These are phyloP conservation scores for Boletales sp. DNA, from an alignment of 768 basidiomycete species.

Conservation along the genomic window DNA sequence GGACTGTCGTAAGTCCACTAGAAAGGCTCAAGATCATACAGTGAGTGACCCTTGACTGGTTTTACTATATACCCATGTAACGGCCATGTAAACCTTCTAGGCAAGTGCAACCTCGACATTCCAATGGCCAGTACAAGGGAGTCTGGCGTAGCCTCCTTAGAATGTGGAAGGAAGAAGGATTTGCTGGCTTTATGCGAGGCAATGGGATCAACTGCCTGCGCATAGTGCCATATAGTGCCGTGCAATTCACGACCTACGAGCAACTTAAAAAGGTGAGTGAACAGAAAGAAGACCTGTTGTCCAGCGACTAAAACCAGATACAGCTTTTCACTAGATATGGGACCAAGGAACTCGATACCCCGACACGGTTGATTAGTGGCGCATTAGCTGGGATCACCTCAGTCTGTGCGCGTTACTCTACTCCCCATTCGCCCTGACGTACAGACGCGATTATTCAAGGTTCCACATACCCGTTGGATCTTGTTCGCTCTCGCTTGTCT, in stretches of 20 bases:
- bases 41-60: conserved; percentile 44
- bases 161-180: conserved; percentile 91
- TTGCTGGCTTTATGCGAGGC: conserved; percentile 90
- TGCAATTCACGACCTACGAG: conserved; percentile 87
- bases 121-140: conserved; percentile 70
- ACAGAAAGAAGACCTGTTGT: background rate
- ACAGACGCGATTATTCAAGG: conserved; percentile 38
- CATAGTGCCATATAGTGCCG: conserved; percentile 91
- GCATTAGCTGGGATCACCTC: conserved; percentile 93
- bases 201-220: conserved; percentile 90
- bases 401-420: conserved; percentile 62
- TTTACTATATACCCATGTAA: conserved; percentile 1
- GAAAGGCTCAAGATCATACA: conserved; percentile 96
- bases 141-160: conserved; percentile 81
- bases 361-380: conserved; percentile 79
- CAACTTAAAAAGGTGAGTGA: conserved; percentile 75
- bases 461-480: conserved; percentile 89
- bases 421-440: conserved; percentile 6
- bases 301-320: conserved; percentile 26
- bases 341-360: conserved; percentile 79
- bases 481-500: conserved; percentile 87
- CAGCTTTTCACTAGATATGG: conserved; percentile 73
- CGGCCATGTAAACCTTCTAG: conserved; percentile 36
- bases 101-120: conserved; percentile 80
- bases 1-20: conserved; percentile 89